Evolutionary conservation across 2,329 filamentous ascomycete genomes (phyloP).

Genomic region (Phyllosticta capitalensis): DNA sequence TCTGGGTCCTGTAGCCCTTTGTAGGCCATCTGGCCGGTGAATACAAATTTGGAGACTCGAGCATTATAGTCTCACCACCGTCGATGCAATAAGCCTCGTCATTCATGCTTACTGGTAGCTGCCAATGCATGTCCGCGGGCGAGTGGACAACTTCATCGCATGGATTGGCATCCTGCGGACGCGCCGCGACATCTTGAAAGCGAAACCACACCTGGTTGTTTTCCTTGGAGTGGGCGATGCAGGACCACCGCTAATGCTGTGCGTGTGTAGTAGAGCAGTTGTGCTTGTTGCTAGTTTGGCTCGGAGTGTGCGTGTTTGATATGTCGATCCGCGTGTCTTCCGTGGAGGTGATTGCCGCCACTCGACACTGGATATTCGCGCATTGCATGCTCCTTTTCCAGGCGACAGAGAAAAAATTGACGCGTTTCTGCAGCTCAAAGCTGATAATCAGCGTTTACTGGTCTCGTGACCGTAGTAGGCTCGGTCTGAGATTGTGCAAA

Average conservation of each 20-base stretch:
- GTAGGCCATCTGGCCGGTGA: neutral
- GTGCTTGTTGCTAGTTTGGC: neutral
- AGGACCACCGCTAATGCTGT: neutral
- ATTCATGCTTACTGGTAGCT: neutral
- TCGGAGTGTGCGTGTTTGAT: neutral
- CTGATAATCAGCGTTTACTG: neutral
- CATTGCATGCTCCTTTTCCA: neutral
- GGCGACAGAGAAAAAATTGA: neutral
- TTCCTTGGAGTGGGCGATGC: neutral
- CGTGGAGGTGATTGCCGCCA: neutral
- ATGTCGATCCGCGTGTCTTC: neutral
- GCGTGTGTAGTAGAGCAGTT: neutral
- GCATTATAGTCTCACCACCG: neutral
- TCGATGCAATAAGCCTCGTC: neutral
- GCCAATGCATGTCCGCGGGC: neutral
- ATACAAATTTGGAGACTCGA: neutral
- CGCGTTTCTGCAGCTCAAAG: neutral
- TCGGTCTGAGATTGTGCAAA: neutral
- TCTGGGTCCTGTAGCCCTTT: neutral
- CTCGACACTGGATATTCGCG: neutral
- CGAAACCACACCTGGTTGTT: neutral
- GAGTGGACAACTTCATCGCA: neutral
- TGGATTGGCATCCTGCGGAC: neutral
- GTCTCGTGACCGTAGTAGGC: neutral
- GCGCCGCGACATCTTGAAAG: neutral